Base-by-base conservation (phyloP, 495 filamentous ascomycete species). In the Sporormia fimetaria region DNA sequence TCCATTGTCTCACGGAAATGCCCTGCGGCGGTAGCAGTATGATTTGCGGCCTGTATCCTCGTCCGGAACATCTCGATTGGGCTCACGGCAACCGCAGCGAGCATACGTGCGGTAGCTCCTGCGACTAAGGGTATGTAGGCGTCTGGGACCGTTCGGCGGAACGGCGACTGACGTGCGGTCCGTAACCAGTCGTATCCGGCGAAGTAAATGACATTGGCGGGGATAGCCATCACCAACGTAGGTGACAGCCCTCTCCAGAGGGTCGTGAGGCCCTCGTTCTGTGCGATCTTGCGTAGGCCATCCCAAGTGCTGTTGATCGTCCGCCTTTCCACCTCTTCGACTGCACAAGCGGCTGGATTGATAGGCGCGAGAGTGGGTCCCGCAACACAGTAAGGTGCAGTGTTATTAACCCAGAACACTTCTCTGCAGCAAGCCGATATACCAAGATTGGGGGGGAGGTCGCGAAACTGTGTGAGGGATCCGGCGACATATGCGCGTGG, bases 111-210 rank as follows among this genome's bases (percentile, higher is more conserved):
- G 6, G 70, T 56, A 3, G 78, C 68, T 2, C 92, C 90, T 12
- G 85, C 87, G 7, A 83, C 66, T 2, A 96, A 69, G 1, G 90
- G 86, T 2, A 80, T 75, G 57, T 81, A 87, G 2, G 59, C 52
- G 42, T 84, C 81, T 8, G 68, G 63, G 3, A 84, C 54, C 0
- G 18, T 40, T 8, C 8, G 39, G 12, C 23, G 29, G 18, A 65
- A 35, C 0, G 83, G 87, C 38, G 80, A 86, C 25, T 60, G 58
- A 1, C 67, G 64, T 54, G 80, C 81, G 16, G 64, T 77, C 10
- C 90, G 79, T 44, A 98, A 63, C 76, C 83, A 90, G 54, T 98
- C 90, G 59, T 98, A 98, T n/a, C 88, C 90, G 22, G 90, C 88
- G 53, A 95, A 94, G 62, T 98, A 98, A 44, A 98, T 96, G 45